Base-by-base conservation (phyloP, 169 alveolate species). In the Plasmodium billcollinsi region DNA sequence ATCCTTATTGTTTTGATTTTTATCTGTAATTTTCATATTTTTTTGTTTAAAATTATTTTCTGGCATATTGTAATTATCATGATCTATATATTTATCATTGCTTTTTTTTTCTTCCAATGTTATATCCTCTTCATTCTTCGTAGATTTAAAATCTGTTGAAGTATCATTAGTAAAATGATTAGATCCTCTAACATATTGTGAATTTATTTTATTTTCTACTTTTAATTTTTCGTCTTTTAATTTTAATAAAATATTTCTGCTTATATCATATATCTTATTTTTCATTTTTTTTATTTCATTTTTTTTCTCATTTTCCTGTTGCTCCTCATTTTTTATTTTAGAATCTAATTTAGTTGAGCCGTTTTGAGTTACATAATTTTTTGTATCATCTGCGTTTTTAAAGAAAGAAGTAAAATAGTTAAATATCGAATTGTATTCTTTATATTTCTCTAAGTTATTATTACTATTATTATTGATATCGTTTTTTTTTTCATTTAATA, bases 141-240 rank as follows among this genome's bases (percentile, higher is more conserved):
- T 39, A 6, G 47, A 5, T 39, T 5, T 39, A 39, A 39, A 7
- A 39, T 39, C 9, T 39, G 47, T 39, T 39, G 47, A 39, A 5
- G 47, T 39, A 5, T 39, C 11, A 39, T 39, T 39, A 39, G 47
- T 39, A 39, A 5, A 5, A 39, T 39, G 47, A 39, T 5, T 39
- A 0, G 47, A 5, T 56, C 21, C 21, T 62, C 9, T 62, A 3
- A 62, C 43, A 21, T 62, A 12, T 62, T 62, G 71, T 61, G 39
- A 65, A 14, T 52, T 71, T 49, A 29, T 12, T 54, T n/a, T 70
- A 5, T 52, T 54, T 54, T 71, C 88, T 49, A 71, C 33, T 14
- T 67, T 86, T 66, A 86, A 1, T 72, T 86, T 70, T 72, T 86
- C 92, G 24, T 86, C 92, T 56, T 86, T 86, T 56, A 86, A 43